phyloP scores from a whole-genome alignment of 306 rosid genomes.

The Acacia confusa region DNA sequence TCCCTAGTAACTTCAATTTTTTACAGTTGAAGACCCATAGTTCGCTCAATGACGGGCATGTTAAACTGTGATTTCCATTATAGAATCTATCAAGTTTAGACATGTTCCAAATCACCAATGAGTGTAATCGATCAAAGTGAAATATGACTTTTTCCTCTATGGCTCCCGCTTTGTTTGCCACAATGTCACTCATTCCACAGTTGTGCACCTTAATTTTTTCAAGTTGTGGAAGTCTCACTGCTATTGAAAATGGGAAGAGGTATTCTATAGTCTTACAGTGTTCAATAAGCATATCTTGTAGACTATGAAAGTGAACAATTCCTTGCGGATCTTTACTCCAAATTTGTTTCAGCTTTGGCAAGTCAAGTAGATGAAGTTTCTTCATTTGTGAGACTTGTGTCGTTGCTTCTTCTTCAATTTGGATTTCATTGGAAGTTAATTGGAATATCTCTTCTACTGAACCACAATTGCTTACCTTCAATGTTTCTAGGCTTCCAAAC shows the following conservation, averaged over 20 bases:
- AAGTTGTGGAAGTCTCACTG: not conserved
- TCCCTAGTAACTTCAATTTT: not conserved
- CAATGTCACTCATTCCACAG: not conserved
- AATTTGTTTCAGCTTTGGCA: slow-evolving; percentile 29
- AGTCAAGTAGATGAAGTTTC: slow-evolving; percentile 11
- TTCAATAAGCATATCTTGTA: not conserved
- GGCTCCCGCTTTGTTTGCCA: not conserved
- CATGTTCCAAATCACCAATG: not conserved
- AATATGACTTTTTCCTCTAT: not conserved
- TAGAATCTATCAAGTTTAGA: not conserved
- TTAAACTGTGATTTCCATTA: not conserved
- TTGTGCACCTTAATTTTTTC: accelerated
- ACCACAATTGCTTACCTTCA: not conserved
- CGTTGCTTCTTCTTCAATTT: no score
- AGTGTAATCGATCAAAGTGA: not conserved
- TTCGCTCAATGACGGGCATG: not conserved
- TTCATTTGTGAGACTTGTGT: not conserved
- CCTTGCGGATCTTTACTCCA: slow-evolving; percentile 10
- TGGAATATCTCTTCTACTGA: slow-evolving; percentile 2
- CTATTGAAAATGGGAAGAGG: not conserved
- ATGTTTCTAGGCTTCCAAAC: not conserved
- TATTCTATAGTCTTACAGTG: not conserved
- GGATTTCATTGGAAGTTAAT: not conserved
- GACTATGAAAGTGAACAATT: not conserved
- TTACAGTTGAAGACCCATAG: not conserved